phyloP scores from a whole-genome alignment of 2,329 filamentous ascomycete genomes.

The Fusarium oligoseptatum region DNA sequence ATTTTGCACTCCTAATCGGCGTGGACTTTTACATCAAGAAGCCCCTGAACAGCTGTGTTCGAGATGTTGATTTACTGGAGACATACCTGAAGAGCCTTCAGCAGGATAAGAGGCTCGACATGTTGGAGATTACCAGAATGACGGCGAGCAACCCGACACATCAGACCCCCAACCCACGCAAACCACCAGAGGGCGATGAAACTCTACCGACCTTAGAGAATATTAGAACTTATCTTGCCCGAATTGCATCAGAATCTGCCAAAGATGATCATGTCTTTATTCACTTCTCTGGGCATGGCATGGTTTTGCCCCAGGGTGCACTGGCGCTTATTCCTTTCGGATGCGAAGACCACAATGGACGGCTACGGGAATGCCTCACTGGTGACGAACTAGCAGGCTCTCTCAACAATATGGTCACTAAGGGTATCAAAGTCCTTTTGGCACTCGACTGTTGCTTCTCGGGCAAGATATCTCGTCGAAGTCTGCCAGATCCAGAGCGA shows the following conservation, averaged over 20 bases:
- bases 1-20: neutral
- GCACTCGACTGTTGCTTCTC: neutral
- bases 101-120: neutral
- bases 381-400: neutral
- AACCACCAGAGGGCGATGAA: neutral
- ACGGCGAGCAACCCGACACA: neutral
- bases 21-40: neutral
- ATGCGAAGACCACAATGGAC: neutral
- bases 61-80: neutral
- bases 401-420: neutral
- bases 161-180: neutral
- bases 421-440: neutral
- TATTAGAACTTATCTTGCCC: neutral
- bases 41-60: neutral
- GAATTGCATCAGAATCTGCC: neutral
- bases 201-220: neutral
- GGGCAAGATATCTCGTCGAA: neutral
- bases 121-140: neutral
- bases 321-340: neutral
- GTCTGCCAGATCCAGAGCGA: neutral
- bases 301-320: neutral
- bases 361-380: neutral
- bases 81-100: neutral
- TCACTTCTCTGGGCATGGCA: neutral
- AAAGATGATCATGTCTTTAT: neutral